These are phyloP conservation scores for Mycena chlorophos DNA, from an alignment of 768 basidiomycete genomes.

Conservation along the genomic window DNA sequence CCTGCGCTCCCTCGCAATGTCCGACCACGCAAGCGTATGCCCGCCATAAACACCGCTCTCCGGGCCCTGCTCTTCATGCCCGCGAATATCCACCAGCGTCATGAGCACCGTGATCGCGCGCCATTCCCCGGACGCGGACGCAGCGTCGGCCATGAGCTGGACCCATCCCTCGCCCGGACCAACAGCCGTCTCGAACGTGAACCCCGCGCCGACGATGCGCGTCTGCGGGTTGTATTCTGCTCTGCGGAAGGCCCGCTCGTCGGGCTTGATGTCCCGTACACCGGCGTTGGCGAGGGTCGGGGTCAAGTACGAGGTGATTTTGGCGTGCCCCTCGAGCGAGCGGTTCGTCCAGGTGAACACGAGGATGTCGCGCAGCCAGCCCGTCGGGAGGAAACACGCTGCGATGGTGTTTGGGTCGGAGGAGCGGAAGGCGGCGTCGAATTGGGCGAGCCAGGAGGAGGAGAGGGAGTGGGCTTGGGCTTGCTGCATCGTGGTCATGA, in stretches of 20 bases:
- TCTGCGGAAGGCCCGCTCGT: not conserved
- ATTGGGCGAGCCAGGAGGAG: slow-evolving; percentile 26
- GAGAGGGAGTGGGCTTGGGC: slow-evolving; percentile 18
- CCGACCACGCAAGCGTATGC: slow-evolving; percentile 30
- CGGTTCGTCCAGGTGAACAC: slow-evolving; percentile 37
- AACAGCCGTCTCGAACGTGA: slow-evolving; percentile 30
- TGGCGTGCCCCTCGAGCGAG: slow-evolving; percentile 28
- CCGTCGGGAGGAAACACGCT: slow-evolving; percentile 25
- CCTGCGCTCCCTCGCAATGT: slow-evolving; percentile 30
- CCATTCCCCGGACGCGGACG: slow-evolving; percentile 22
- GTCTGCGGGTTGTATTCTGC: slow-evolving; percentile 20
- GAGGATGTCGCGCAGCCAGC: slow-evolving; percentile 37
- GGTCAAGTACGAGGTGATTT: slow-evolving; percentile 28
- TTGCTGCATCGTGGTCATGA: too few relatives aligned
- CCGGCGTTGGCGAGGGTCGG: slow-evolving; percentile 13
- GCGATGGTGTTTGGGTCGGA: not conserved
- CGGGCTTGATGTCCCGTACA: slow-evolving; percentile 18
- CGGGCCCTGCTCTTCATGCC: slow-evolving; percentile 29
- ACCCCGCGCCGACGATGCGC: slow-evolving; percentile 22
- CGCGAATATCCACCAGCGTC: slow-evolving; percentile 27
- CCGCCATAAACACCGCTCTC: slow-evolving; percentile 28
- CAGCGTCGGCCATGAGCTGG: slow-evolving; percentile 22
- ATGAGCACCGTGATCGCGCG: slow-evolving; percentile 28
- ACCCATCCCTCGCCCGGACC: slow-evolving; percentile 27
- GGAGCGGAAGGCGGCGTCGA: slow-evolving; percentile 15